Percentiles rank a stretch among this genome's conserved stretches.
phyloP scores from a whole-genome alignment of 2,329 filamentous ascomycete species.

The Colletotrichum truncatum region DNA sequence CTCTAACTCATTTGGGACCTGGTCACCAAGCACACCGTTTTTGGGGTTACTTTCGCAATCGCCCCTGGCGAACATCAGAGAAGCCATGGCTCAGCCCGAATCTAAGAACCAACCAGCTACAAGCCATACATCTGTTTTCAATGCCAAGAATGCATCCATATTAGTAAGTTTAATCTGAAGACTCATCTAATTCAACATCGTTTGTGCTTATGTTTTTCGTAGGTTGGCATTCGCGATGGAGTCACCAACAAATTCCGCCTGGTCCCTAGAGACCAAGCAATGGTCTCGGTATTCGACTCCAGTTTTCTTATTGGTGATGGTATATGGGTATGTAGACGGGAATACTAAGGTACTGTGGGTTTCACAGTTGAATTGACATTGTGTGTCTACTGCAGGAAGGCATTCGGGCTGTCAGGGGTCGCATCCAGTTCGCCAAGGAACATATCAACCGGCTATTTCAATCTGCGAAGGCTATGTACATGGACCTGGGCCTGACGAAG shows the following conservation, averaged over 20 bases:
- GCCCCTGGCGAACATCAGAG: background rate
- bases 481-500: constrained; percentile 39
- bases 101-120: constrained; percentile 13
- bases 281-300: constrained; percentile 39
- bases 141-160: constrained; percentile 36
- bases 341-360: background rate
- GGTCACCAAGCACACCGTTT: background rate
- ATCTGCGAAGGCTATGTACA: constrained; percentile 40
- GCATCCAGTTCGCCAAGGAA: constrained; percentile 37
- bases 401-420: constrained; percentile 36
- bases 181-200: no score
- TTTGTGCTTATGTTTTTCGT: background rate
- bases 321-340: constrained; percentile 33
- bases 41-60: background rate
- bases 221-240: constrained; percentile 39
- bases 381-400: constrained; percentile 34
- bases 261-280: constrained; percentile 34
- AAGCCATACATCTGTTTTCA: constrained; percentile 35
- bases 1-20: background rate
- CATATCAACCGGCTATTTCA: constrained; percentile 40
- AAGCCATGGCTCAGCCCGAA: constrained; percentile 7
- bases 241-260: constrained; percentile 35
- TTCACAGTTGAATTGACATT: background rate
- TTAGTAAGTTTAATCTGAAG: constrained; percentile 24
- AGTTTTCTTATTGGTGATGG: constrained; percentile 39